Evolutionary conservation across 345 rosid genomes (phyloP), one percentile per base, ranked within the genome.

Genomic region (Eucalyptus fibrosa): DNA sequence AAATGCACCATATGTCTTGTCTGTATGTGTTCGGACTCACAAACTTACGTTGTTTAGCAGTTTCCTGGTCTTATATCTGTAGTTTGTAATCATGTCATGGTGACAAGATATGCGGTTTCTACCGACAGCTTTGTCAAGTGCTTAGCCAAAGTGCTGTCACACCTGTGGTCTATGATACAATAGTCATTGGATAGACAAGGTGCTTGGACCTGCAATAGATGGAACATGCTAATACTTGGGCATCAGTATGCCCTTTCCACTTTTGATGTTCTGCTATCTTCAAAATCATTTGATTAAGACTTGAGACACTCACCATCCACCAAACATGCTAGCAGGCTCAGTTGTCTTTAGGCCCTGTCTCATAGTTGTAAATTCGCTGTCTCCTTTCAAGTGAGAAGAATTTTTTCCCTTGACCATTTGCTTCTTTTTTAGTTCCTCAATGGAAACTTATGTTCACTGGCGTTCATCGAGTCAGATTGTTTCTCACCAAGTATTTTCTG

Each of bases 1-100:
- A 86, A 88, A 94, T 80, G 92, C 95, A 2, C 94, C 96, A 10
- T 95, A 94, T 67, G 90, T 91, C 87, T 90, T 95, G 12, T 90
- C 96, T 21, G 95, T 95, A 91, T 45, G 95, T 82, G 12, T 45
- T 60, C 90, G 8, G 34, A 51, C 26, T 65, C n/a, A 30, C 60
- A 47, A n/a, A 34, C 47, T 26, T 42, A 24, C 3, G 44, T 53
- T 53, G 65, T 86, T 51, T 45, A 83, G 44, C 50, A 34, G 13
- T 14, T 55, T 37, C 18, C 45, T 69, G 26, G 50, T 88, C 26
- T 88, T 47, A 42, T 40, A 21, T 77, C 85, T 23, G 47, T 21
- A 44, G 30, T 77, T 40, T 37, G 85, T 37, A 37, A 77, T 40
- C 85, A 40, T 77, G 9, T 77, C 85, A 77, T 77, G 7, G 47